Conservation (phyloP, 495 filamentous ascomycete genomes). For the Aspergillus haitiensis region DNA sequence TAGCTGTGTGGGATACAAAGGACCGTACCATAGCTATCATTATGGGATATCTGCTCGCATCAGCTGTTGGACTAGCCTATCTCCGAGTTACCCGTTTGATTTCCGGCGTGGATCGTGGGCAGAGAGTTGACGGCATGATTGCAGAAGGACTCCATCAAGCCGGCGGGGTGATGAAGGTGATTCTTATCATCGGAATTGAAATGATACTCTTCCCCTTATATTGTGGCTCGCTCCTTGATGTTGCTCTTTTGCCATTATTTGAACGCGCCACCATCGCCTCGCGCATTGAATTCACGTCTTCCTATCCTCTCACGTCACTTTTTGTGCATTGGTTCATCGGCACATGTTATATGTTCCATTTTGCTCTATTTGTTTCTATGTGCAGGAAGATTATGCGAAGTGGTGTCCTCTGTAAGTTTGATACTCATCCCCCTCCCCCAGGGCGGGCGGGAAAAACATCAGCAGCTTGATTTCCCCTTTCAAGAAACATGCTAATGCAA, state of each 20-base stretch:
- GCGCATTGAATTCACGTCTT: conserved; percentile 70
- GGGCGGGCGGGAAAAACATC: too few relatives aligned
- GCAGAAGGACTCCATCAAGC: conserved; percentile 89
- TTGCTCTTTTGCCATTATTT: conserved; percentile 87
- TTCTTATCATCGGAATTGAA: conserved; percentile 97
- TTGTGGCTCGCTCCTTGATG: conserved; percentile 86
- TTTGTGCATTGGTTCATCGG: conserved; percentile 99
- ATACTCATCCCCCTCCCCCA: too few relatives aligned
- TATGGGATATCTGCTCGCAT: conserved; percentile 76
- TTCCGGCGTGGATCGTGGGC: conserved; percentile 60
- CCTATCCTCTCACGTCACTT: conserved; percentile 78
- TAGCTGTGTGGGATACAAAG: conserved; percentile 72
- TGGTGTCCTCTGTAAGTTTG: conserved; percentile 79
- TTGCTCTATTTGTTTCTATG: conserved; percentile 98
- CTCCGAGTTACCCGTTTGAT: conserved; percentile 68
- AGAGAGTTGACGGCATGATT: conserved; percentile 72
- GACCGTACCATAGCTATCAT: conserved; percentile 80
- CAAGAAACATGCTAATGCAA: conserved; percentile 11
- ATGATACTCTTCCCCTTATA: conserved; percentile 98
- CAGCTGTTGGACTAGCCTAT: conserved; percentile 72
- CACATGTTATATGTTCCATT: conserved; percentile 99
- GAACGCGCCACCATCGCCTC: conserved; percentile 71
- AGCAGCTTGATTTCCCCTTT: not conserved
- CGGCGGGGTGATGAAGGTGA: conserved; percentile 95
- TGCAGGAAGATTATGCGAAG: conserved; percentile 95